phyloP scores from a whole-genome alignment of 805 yeast species.

The Teunomyces pallodes region DNA sequence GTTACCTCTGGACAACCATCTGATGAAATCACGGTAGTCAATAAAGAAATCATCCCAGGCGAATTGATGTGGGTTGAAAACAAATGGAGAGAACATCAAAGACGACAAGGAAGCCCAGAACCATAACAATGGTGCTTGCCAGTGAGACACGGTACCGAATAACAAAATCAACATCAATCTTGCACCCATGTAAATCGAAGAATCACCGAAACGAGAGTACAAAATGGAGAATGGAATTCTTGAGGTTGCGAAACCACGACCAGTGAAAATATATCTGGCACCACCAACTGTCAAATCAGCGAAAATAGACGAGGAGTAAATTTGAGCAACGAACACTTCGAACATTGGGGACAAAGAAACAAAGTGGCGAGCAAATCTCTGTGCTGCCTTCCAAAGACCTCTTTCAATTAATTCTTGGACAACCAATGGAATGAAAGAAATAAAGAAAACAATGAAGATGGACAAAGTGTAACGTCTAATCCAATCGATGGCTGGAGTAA shows the following conservation, averaged over 20 bases:
- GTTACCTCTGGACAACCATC: constrained; percentile 91
- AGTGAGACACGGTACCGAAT: constrained; percentile 71
- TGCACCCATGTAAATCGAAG: constrained; percentile 82
- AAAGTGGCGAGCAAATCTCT: constrained; percentile 67
- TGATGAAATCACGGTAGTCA: constrained; percentile 90
- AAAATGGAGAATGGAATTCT: constrained; percentile 74
- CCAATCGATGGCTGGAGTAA: constrained; percentile 76
- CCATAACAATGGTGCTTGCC: constrained; percentile 96
- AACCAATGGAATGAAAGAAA: constrained; percentile 74
- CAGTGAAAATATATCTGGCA: constrained; percentile 83
- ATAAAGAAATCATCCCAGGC: constrained; percentile 94
- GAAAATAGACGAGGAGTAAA: constrained; percentile 67
- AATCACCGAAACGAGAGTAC: constrained; percentile 76
- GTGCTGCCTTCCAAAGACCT: constrained; percentile 73
- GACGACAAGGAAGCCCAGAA: constrained; percentile 94
- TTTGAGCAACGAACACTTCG: constrained; percentile 80
- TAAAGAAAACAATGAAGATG: constrained; percentile 77
- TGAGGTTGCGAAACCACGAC: constrained; percentile 83
- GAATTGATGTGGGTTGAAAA: constrained; percentile 97
- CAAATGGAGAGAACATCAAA: constrained; percentile 85
- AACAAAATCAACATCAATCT: constrained; percentile 70
- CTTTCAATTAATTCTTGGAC: constrained; percentile 80
- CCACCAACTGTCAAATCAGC: constrained; percentile 80
- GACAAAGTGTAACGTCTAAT: constrained; percentile 76
- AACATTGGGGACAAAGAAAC: constrained; percentile 74